Conservation (phyloP, 192 early-diverging fungal genomes). For the Spizellomyces punctatus region DNA sequence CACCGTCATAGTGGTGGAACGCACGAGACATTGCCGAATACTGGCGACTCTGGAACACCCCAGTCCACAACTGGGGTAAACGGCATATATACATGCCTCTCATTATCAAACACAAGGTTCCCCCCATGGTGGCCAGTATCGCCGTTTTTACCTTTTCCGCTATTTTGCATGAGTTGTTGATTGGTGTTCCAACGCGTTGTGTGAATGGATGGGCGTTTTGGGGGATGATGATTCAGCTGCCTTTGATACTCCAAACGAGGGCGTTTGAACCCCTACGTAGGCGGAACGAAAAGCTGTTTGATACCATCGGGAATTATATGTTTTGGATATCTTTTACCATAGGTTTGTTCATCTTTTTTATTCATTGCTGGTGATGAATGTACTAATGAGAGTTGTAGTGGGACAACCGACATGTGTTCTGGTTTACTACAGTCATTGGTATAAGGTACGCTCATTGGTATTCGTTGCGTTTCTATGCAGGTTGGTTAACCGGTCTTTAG, state of each 20-base stretch:
- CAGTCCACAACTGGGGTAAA: constrained; percentile 71
- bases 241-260: constrained; percentile 27
- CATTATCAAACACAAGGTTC: constrained; percentile 62
- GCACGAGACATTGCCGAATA: constrained; percentile 73
- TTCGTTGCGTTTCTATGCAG: not conserved
- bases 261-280: constrained; percentile 15
- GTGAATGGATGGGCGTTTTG: constrained; percentile 81
- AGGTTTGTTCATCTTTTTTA: constrained; percentile 13
- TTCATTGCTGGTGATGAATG: not conserved
- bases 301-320: constrained; percentile 39
- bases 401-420: constrained; percentile 35
- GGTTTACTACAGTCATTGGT: constrained; percentile 34
- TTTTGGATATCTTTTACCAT: constrained; percentile 44
- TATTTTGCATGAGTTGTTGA: constrained; percentile 81
- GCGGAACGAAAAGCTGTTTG: constrained; percentile 33
- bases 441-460: constrained; percentile 10
- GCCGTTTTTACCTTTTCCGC: constrained; percentile 84
- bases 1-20: constrained; percentile 78
- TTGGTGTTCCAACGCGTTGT: constrained; percentile 82
- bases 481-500: too few relatives aligned
- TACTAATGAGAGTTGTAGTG: constrained; percentile 14
- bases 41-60: constrained; percentile 91
- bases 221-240: constrained; percentile 40
- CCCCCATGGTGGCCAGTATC: constrained; percentile 58
- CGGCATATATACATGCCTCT: constrained; percentile 86